These are phyloP conservation scores for Solanum etuberosum DNA, from an alignment of 257 asterid genomes.

Conservation along the genomic window DNA sequence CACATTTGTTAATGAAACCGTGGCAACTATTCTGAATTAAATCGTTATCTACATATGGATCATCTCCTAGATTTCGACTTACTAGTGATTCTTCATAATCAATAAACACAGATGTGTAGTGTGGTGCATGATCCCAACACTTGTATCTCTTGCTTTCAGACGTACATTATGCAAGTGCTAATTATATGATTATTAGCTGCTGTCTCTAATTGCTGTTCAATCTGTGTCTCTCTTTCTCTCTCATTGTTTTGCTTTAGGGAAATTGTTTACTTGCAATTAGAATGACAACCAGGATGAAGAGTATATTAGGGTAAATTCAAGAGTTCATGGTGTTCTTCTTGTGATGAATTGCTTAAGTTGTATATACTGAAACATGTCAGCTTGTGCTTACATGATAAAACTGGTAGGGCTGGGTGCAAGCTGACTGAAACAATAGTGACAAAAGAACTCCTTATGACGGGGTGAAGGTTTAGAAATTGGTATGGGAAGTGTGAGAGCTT, in stretches of 20 bases:
- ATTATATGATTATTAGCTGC: neutral
- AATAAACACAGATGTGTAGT: neutral
- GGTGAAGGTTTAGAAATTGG: neutral
- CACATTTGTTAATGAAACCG: neutral
- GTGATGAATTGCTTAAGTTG: neutral
- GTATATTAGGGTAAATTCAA: neutral
- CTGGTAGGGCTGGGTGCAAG: neutral
- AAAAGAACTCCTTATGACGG: neutral
- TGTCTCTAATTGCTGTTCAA: neutral
- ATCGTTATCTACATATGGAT: neutral
- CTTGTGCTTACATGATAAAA: neutral
- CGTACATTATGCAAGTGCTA: neutral
- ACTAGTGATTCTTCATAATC: neutral
- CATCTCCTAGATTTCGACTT: neutral
- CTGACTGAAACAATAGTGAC: neutral
- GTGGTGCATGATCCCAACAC: neutral
- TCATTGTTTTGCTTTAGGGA: neutral
- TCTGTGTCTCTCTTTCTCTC: neutral
- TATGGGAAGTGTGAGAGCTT: neutral
- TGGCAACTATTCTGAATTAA: neutral
- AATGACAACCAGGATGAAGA: neutral
- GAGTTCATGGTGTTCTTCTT: neutral
- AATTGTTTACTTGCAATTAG: neutral
- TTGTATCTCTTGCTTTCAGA: neutral
- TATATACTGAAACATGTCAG: neutral